Evolutionary conservation across 139 green algal genomes (phyloP).

Genomic region (Picochlorum costavermella): DNA sequence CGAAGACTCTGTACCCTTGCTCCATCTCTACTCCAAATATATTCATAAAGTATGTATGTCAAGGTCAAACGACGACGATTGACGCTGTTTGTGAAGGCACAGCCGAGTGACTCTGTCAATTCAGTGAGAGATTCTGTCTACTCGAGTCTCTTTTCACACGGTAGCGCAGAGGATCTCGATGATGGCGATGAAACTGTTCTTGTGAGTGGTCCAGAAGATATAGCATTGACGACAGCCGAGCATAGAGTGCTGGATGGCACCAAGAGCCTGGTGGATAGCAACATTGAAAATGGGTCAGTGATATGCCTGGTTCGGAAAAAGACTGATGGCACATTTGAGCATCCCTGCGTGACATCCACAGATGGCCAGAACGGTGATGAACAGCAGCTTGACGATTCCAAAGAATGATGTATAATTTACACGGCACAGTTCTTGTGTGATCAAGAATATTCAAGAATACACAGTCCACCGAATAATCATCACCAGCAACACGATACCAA

Average conservation of each 20-base stretch:
- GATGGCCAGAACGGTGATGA: not conserved
- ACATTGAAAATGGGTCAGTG: conserved; percentile 75
- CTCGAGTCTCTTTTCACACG: conserved; percentile 57
- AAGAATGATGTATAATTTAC: too few species aligned
- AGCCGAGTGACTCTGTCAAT: conserved; percentile 64
- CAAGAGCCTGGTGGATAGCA: conserved; percentile 67
- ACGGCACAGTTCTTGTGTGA: not conserved
- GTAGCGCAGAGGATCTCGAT: conserved; percentile 21
- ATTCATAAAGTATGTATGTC: conserved; percentile 21
- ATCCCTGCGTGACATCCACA: not conserved
- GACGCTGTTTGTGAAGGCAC: conserved; percentile 77
- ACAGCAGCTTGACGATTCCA: not conserved
- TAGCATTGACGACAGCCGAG: conserved; percentile 37
- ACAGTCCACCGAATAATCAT: conserved; percentile 46
- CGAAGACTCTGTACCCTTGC: not conserved
- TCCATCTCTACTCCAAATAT: not conserved
- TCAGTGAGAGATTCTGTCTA: conserved; percentile 69
- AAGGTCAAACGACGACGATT: conserved; percentile 55
- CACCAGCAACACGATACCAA: conserved; percentile 59
- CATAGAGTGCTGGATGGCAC: conserved; percentile 52
- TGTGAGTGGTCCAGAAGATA: conserved; percentile 21
- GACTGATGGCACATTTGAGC: conserved; percentile 31
- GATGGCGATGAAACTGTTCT: not conserved
- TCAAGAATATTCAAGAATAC: conserved; percentile 16
- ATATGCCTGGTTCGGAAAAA: conserved; percentile 57